A percentile compares a stretch with the other conserved stretches of the same genome.
phyloP scores from a whole-genome alignment of 805 yeast species.

The Kuraishia molischiana region DNA sequence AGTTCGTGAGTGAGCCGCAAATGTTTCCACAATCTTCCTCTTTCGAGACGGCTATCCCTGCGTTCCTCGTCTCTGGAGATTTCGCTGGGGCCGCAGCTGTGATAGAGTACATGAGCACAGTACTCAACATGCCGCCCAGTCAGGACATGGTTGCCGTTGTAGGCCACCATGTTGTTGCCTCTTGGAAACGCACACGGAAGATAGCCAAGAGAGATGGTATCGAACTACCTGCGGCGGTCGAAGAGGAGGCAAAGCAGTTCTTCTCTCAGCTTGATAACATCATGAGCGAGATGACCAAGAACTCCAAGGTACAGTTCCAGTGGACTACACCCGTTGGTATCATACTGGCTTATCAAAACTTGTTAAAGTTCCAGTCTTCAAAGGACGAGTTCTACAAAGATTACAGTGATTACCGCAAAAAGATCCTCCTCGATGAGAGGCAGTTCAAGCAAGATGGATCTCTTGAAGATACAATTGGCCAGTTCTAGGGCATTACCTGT shows the following conservation, averaged over 20 bases:
- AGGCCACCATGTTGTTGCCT: neutral
- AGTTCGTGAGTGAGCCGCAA: neutral
- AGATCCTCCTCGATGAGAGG: no score
- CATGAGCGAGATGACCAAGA: neutral
- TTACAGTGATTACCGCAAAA: neutral
- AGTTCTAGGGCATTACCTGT: no score
- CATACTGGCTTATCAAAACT: neutral
- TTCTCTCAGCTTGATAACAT: neutral
- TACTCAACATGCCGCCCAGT: neutral
- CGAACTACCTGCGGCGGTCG: neutral
- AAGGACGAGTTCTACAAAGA: neutral
- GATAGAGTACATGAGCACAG: neutral
- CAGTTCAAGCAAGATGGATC: no score
- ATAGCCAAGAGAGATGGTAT: neutral
- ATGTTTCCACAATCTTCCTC: neutral
- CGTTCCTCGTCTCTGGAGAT: neutral
- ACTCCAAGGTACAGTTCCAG: neutral
- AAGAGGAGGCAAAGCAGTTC: neutral
- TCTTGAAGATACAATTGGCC: no score
- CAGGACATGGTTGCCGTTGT: neutral
- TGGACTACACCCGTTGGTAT: neutral
- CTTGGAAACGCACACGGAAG: neutral
- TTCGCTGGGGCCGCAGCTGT: conserved; percentile 1
- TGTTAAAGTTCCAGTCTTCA: neutral
- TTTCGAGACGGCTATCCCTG: neutral